phyloP scores from a whole-genome alignment of 352 stramenopile genomes.

The Phytopythium mirpurense region DNA sequence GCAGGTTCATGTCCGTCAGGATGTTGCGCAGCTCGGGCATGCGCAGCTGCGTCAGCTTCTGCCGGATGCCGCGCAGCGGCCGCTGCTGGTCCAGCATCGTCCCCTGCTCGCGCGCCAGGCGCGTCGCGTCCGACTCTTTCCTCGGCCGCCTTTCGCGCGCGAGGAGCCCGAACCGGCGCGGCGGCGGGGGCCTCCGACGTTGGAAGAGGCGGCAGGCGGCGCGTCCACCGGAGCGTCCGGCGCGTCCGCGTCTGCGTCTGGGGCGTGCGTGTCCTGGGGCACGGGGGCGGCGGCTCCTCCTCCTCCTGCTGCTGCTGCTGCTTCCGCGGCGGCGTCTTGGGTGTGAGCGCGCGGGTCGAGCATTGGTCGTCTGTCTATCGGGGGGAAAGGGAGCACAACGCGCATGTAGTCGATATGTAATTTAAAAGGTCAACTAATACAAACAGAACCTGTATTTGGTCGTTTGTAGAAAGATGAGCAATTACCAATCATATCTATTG shows the following conservation, averaged over 20 bases:
- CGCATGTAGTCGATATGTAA: too few relatives aligned
- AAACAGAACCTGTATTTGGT: too few relatives aligned
- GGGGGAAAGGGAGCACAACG: neutral
- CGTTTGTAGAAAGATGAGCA: too few relatives aligned
- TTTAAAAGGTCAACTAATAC: too few relatives aligned
- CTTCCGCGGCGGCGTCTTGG: neutral
- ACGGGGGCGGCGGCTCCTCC: too few relatives aligned
- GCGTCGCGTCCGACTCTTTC: neutral
- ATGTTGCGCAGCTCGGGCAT: slow-evolving; percentile 76
- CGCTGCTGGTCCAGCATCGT: slow-evolving; percentile 20
- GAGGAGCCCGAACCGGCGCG: neutral
- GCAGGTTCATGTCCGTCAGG: slow-evolving; percentile 59
- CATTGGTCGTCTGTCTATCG: neutral
- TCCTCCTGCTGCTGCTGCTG: neutral
- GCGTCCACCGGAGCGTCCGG: too few relatives aligned
- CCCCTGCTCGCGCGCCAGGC: neutral
- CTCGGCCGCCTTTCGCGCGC: neutral
- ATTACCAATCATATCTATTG: too few relatives aligned
- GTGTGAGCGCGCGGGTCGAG: neutral
- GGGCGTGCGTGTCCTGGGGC: too few relatives aligned
- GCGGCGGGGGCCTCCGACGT: too few relatives aligned
- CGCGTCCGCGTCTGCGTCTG: too few relatives aligned
- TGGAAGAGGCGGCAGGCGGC: too few relatives aligned
- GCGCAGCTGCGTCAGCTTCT: slow-evolving; percentile 47
- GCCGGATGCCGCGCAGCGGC: slow-evolving; percentile 40